Evolutionary conservation across 768 basidiomycete species (phyloP), one percentile per base, ranked within the genome.

Genomic region (Albatrellus ellisii): DNA sequence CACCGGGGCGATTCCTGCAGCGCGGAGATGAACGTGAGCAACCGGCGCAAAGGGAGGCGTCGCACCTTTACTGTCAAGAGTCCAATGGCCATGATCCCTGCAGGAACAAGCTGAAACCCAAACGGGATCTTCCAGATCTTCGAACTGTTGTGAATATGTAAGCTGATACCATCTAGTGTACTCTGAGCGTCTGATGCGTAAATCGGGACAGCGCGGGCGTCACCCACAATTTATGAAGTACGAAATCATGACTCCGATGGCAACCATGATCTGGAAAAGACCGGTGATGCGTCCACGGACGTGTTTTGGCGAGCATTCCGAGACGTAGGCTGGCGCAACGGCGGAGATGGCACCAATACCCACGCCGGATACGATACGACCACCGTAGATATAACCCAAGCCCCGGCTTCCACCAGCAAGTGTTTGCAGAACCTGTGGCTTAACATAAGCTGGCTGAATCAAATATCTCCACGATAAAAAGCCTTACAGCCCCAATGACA

Each of bases 251-350:
- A 86, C 86, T 40, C 87, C 88, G 38, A 75, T 65, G 18, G 85
- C 82, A 17, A 85, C 86, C 73, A 86, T 79, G 58, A 91, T 75
- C 57, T 90, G 88, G 69, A 89, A 89, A 25, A 84, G 54, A 33
- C 87, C 86, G 0, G 84, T 88, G 49, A 90, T 85, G 37, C 83
- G 70, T 5, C 87, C 88, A 46, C 89, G 79, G 5, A 88, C 82
- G 17, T 85, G 69, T 56, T 89, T 91, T 4, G 90, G 90, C 2
- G 79, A 70, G 57, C 86, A 88, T 58, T 92, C 90, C 8, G 83
- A 79, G 17, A 90, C 86, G 54, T 75, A 92, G 0, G 85, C 77
- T 4, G 88, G 90, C 1, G 86, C 77, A 2, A 89, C 79, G n/a
- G 79, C 75, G 15, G 73, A 85, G 50, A 90, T 86, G 5, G 70